Conservation (phyloP, 2,329 filamentous ascomycete species). For the Phyllachora maydis region DNA sequence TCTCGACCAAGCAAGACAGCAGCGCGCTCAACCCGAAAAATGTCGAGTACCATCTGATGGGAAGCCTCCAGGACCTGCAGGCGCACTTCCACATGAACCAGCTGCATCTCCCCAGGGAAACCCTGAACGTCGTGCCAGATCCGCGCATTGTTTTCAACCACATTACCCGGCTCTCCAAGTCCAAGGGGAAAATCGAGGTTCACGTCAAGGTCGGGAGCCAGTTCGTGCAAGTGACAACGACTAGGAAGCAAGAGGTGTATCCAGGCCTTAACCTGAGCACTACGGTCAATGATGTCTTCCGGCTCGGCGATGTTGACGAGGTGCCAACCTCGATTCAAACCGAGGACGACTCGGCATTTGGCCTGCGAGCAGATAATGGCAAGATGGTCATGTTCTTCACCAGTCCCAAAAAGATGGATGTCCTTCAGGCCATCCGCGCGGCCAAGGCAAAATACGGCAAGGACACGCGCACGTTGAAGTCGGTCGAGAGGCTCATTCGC, state of each 20-base stretch:
- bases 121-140: constrained; percentile 46
- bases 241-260: constrained; percentile 47
- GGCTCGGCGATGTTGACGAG: constrained; percentile 46
- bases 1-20: constrained; percentile 36
- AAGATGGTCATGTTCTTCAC: constrained; percentile 56
- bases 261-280: constrained; percentile 39
- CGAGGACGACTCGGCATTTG: constrained; percentile 47
- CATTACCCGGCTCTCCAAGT: constrained; percentile 44
- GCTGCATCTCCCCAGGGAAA: constrained; percentile 47
- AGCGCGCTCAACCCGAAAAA: constrained; percentile 43
- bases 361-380: constrained; percentile 44
- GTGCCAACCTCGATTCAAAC: constrained; percentile 41
- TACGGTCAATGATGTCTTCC: constrained; percentile 50
- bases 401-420: constrained; percentile 39
- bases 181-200: constrained; percentile 50
- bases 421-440: constrained; percentile 39
- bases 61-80: constrained; percentile 44
- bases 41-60: constrained; percentile 43
- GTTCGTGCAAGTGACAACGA: constrained; percentile 49
- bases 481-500: constrained; percentile 42
- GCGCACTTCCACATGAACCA: constrained; percentile 45
- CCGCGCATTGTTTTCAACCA: constrained; percentile 44
- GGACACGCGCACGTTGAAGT: constrained; percentile 36
- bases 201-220: constrained; percentile 47
- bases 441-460: constrained; percentile 46